Evolutionary conservation across 352 stramenopile genomes (phyloP).

Genomic region (Globisporangium lucens): DNA sequence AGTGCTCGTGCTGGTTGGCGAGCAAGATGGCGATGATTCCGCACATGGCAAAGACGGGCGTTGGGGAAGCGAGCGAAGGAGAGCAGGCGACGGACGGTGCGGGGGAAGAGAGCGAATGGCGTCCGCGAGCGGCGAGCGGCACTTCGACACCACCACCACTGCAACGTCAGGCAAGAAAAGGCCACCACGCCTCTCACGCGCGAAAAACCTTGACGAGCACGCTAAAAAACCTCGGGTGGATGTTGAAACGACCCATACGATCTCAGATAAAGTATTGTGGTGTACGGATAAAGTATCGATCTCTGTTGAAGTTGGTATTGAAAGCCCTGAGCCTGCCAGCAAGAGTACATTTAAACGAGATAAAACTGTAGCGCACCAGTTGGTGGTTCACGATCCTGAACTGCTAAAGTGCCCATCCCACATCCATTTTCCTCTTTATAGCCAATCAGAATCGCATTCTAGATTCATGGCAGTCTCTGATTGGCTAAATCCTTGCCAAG

Average conservation of each 20-base stretch:
- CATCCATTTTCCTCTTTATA: background rate
- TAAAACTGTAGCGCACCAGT: background rate
- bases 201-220: background rate
- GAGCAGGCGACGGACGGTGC: background rate
- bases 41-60: conserved; percentile 86
- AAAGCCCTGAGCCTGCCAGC: background rate
- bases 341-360: background rate
- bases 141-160: conserved; percentile 10
- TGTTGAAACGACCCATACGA: conserved; percentile 2
- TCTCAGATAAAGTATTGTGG: background rate
- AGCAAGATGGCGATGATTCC: conserved; percentile 97
- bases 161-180: conserved; percentile 8
- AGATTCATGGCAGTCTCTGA: background rate
- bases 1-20: conserved; percentile 93
- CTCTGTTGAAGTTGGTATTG: background rate
- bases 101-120: conserved; percentile 9
- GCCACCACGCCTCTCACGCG: background rate
- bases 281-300: background rate
- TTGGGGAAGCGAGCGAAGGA: background rate
- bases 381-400: conserved; percentile 9
- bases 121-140: background rate
- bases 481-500: background rate
- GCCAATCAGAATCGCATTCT: background rate
- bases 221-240: background rate
- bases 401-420: background rate